Percentiles rank a stretch among this genome's conserved stretches.
Evolutionary conservation across 1,284 basidiomycete genomes (phyloP).

Genomic region (Coriolopsis trogii): DNA sequence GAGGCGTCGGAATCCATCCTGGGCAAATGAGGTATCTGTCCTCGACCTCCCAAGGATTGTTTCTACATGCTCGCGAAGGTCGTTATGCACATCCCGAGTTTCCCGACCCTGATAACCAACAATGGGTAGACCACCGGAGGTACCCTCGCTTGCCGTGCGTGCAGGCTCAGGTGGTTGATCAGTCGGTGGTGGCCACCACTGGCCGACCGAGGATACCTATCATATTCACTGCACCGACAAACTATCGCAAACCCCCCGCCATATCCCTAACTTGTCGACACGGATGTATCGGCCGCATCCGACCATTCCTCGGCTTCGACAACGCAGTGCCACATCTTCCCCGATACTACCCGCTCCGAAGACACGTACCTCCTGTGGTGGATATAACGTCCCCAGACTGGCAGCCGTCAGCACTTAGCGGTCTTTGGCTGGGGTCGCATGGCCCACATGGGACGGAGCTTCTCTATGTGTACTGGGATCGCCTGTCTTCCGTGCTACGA

Average conservation of each 20-base stretch:
- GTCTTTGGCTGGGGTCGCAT: slow-evolving; percentile 33
- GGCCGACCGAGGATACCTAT: slow-evolving; percentile 16
- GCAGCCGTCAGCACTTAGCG: slow-evolving; percentile 23
- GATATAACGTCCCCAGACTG: slow-evolving; percentile 18
- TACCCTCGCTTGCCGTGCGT: slow-evolving; percentile 11
- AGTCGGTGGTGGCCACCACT: not conserved
- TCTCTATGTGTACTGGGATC: slow-evolving; percentile 24
- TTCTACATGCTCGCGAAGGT: slow-evolving; percentile 22
- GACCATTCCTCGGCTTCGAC: slow-evolving; percentile 23
- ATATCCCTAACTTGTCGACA: slow-evolving; percentile 16
- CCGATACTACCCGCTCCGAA: slow-evolving; percentile 32
- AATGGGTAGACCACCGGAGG: slow-evolving; percentile 13
- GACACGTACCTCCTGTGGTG: not conserved
- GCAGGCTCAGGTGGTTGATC: slow-evolving; percentile 1
- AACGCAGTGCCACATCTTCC: slow-evolving; percentile 16
- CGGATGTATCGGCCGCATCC: slow-evolving; percentile 13
- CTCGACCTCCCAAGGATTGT: slow-evolving; percentile 13
- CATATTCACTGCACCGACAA: slow-evolving; percentile 16
- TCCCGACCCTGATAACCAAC: slow-evolving; percentile 22
- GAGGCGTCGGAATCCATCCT: slow-evolving; percentile 2
- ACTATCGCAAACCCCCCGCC: slow-evolving; percentile 15
- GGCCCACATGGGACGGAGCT: slow-evolving; percentile 31
- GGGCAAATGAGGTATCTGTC: slow-evolving; percentile 14
- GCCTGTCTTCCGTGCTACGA: slow-evolving; percentile 8
- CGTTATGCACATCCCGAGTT: not conserved